Evolutionary conservation across 208 protist genomes (phyloP).

Genomic region (Crithidia fasciculata): DNA sequence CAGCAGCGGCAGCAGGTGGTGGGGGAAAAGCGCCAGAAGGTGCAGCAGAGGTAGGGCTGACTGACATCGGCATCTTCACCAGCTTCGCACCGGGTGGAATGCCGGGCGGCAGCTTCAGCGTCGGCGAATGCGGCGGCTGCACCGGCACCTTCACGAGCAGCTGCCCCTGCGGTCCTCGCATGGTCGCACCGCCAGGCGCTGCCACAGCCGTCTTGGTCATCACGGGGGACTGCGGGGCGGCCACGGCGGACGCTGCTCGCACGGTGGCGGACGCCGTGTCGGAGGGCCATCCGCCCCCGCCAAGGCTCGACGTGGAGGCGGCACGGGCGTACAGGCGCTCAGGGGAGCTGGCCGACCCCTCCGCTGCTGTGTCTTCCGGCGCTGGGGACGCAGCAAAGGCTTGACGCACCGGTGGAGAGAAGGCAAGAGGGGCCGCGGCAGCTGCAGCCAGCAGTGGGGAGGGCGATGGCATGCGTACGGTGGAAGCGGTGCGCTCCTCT

Average conservation of each 20-base stretch:
- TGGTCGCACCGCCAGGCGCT: neutral
- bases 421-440: too few relatives aligned
- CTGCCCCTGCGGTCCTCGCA: conserved; percentile 1
- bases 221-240: neutral
- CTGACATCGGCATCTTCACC: conserved; percentile 15
- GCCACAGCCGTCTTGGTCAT: neutral
- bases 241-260: neutral
- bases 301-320: conserved; percentile 21
- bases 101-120: conserved; percentile 7
- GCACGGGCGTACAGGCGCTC: conserved; percentile 26
- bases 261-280: conserved; percentile 15
- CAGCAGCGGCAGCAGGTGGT: neutral
- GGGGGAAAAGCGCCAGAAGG: neutral
- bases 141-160: conserved; percentile 13
- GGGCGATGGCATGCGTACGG: neutral
- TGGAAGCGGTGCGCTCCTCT: conserved; percentile 1
- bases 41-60: neutral
- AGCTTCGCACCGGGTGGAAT: conserved; percentile 7
- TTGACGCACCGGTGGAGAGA: too few relatives aligned
- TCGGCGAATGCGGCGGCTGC: neutral
- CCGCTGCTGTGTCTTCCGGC: neutral
- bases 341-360: conserved; percentile 17
- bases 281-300: conserved; percentile 11
- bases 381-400: neutral
- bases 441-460: neutral